These are phyloP conservation scores for Dysphania ambrosioides DNA, from an alignment of 148 eudicot genomes.

Conservation along the genomic window DNA sequence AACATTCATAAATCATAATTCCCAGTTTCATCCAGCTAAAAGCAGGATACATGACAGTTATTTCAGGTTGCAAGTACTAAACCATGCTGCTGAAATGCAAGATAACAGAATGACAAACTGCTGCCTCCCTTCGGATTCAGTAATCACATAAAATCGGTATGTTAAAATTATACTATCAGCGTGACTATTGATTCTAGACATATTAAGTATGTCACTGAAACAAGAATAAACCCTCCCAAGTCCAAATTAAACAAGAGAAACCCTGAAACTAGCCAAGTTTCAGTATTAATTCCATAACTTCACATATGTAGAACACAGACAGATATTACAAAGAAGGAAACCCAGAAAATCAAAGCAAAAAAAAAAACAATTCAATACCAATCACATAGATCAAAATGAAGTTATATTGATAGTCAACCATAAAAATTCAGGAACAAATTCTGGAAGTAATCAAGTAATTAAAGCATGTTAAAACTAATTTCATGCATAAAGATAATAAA, in stretches of 20 bases:
- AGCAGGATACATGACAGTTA: not conserved
- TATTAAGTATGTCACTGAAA: too few species aligned
- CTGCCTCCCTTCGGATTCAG: too few species aligned
- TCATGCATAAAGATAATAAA: not conserved
- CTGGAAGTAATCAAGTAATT: conserved; percentile 1
- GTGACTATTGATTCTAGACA: too few species aligned
- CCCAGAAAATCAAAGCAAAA: not conserved
- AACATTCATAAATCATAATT: not conserved
- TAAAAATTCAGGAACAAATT: not conserved
- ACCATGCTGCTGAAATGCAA: too few species aligned
- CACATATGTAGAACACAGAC: not conserved
- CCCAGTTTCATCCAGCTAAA: not conserved
- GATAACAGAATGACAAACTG: too few species aligned
- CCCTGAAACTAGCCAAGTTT: not conserved
- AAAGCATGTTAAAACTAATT: not conserved
- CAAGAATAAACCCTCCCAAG: too few species aligned
- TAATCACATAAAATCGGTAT: too few species aligned
- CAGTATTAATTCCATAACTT: not conserved
- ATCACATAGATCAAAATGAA: not conserved
- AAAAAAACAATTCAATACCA: not conserved
- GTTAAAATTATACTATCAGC: too few species aligned
- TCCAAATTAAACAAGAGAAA: not conserved
- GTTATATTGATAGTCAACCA: not conserved
- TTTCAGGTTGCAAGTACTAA: too few species aligned
- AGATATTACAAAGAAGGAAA: not conserved